These are phyloP conservation scores for Citrus unshiu DNA, from an alignment of 345 rosid species.

Conservation along the genomic window DNA sequence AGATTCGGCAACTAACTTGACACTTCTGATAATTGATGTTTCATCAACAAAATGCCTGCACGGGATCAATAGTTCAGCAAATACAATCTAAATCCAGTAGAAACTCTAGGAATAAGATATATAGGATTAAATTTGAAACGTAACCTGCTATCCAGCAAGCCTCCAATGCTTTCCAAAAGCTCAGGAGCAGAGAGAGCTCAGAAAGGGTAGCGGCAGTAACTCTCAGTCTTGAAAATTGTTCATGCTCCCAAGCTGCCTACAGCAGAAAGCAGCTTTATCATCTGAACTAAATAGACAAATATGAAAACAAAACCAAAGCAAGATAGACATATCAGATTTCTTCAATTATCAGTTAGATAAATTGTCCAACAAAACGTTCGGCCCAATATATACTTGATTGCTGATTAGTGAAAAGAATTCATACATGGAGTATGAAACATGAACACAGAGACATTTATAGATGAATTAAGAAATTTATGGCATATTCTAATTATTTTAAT, in stretches of 20 bases:
- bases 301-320: background rate
- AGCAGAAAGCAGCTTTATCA: constrained; percentile 33
- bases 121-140: background rate
- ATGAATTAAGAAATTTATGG: background rate
- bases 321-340: background rate
- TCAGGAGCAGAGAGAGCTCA: constrained; percentile 73
- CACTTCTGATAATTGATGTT: constrained; percentile 58
- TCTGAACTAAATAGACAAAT: constrained; percentile 15
- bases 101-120: background rate
- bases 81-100: background rate
- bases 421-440: background rate
- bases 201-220: constrained; percentile 96
- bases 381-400: background rate
- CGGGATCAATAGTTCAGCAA: constrained; percentile 18
- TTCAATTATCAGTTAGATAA: background rate
- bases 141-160: constrained; percentile 78
- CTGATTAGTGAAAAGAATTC: background rate
- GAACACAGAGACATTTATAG: background rate
- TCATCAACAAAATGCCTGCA: constrained; percentile 71
- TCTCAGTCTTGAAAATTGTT: constrained; percentile 93
- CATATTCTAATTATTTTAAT: background rate
- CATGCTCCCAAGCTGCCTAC: constrained; percentile 99
- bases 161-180: constrained; percentile 70
- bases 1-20: constrained; percentile 89
- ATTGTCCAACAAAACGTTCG: background rate